phyloP scores from a whole-genome alignment of 2,329 filamentous ascomycete genomes.

The Pestalotiopsis sp. region DNA sequence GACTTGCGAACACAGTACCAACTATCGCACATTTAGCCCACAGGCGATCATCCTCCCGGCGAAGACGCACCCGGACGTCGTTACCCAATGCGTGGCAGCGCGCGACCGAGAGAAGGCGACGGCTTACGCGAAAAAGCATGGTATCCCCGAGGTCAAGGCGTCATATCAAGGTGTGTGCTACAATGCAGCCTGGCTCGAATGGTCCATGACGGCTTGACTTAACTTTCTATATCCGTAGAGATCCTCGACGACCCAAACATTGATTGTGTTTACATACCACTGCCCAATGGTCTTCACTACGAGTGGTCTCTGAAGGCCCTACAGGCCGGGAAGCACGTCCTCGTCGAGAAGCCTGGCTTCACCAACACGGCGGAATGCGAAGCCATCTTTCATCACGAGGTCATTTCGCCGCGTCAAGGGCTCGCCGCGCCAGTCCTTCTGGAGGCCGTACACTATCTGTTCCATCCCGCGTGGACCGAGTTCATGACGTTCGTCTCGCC shows the following conservation, averaged over 20 bases:
- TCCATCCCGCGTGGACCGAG: slow-evolving; percentile 41
- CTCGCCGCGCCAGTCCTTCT: slow-evolving; percentile 36
- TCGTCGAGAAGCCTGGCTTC: slow-evolving; percentile 45
- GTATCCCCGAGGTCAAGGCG: slow-evolving; percentile 48
- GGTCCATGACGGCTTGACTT: background rate
- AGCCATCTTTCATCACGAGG: slow-evolving; percentile 32
- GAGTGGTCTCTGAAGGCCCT: slow-evolving; percentile 51
- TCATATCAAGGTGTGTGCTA: slow-evolving; percentile 46
- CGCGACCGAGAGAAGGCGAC: slow-evolving; percentile 46
- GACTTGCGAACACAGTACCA: background rate
- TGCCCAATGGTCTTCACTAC: slow-evolving; percentile 42
- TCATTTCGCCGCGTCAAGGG: slow-evolving; percentile 17
- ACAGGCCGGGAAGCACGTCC: slow-evolving; percentile 45
- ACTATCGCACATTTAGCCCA: slow-evolving; percentile 27
- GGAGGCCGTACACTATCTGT: slow-evolving; percentile 43
- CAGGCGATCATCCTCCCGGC: slow-evolving; percentile 47
- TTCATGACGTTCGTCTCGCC: slow-evolving; percentile 37
- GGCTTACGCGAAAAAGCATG: slow-evolving; percentile 50
- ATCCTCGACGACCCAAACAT: slow-evolving; percentile 41
- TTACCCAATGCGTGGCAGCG: slow-evolving; percentile 53
- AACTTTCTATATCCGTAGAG: slow-evolving; percentile 20
- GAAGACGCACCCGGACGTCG: slow-evolving; percentile 51
- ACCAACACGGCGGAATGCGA: slow-evolving; percentile 37
- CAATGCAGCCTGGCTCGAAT: background rate
- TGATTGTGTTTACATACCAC: slow-evolving; percentile 51